Evolutionary conservation across 2,329 filamentous ascomycete species (phyloP).

Genomic region (Ramularia endophylla): DNA sequence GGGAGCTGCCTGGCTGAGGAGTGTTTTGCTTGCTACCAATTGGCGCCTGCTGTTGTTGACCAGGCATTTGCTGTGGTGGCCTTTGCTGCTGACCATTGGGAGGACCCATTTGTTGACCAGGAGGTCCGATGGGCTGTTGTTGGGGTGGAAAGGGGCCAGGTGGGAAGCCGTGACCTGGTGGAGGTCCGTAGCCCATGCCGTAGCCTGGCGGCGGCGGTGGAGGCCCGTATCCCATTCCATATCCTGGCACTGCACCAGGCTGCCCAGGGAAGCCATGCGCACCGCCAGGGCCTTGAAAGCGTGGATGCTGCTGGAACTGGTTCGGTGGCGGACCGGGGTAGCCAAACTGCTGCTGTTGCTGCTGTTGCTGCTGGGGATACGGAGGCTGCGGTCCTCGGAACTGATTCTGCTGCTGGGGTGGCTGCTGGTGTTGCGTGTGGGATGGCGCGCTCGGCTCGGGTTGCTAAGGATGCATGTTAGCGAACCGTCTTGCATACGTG

Average conservation of each 20-base stretch:
- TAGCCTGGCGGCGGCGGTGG: slow-evolving; percentile 36
- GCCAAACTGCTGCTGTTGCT: slow-evolving; percentile 23
- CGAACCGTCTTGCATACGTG: neutral
- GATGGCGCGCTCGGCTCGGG: neutral
- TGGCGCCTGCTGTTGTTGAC: slow-evolving; percentile 34
- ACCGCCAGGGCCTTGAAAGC: slow-evolving; percentile 40
- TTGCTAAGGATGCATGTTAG: slow-evolving; percentile 15
- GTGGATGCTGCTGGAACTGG: slow-evolving; percentile 42
- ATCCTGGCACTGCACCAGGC: slow-evolving; percentile 51
- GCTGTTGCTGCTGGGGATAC: slow-evolving; percentile 32
- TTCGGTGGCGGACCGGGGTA: slow-evolving; percentile 35
- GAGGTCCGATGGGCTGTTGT: slow-evolving; percentile 51
- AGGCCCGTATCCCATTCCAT: slow-evolving; percentile 56
- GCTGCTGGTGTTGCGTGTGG: slow-evolving; percentile 23
- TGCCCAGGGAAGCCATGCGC: slow-evolving; percentile 40
- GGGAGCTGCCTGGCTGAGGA: slow-evolving; percentile 22
- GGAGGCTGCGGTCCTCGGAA: slow-evolving; percentile 35
- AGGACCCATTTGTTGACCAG: slow-evolving; percentile 34
- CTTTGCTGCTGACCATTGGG: slow-evolving; percentile 28
- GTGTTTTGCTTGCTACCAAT: slow-evolving; percentile 33
- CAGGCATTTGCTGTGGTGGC: slow-evolving; percentile 41
- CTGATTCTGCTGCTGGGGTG: slow-evolving; percentile 35
- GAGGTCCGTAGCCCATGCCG: slow-evolving; percentile 27
- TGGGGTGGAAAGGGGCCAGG: slow-evolving; percentile 30
- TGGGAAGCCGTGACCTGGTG: slow-evolving; percentile 42